Conservation (phyloP, 257 asterid species). For the Jacaranda copaia region DNA sequence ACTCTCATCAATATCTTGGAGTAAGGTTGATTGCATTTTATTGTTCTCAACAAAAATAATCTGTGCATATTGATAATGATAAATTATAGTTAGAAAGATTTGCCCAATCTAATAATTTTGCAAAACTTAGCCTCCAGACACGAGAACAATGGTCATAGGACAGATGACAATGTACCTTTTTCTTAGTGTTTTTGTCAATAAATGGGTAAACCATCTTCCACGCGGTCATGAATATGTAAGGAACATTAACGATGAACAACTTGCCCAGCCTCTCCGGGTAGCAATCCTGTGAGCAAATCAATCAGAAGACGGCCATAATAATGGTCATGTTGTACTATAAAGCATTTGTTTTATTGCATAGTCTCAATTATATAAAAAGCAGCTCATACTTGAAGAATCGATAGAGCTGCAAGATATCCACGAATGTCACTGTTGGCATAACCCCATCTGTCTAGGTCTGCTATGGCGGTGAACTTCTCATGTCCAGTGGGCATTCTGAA, state of each 20-base stretch:
- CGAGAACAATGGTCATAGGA: not conserved
- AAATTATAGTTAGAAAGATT: too few relatives aligned
- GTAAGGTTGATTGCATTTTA: constrained; percentile 59
- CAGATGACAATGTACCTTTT: constrained; percentile 56
- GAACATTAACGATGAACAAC: constrained; percentile 70
- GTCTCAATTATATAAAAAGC: not conserved
- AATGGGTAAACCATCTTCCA: constrained; percentile 93
- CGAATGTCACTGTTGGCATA: constrained; percentile 72
- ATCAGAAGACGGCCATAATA: too few relatives aligned
- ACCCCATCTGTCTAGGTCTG: constrained; percentile 84
- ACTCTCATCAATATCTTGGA: constrained; percentile 57
- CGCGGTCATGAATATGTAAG: constrained; percentile 83
- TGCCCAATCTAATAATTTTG: too few relatives aligned
- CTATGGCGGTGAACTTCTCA: constrained; percentile 85
- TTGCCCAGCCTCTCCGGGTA: constrained; percentile 95
- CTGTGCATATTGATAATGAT: constrained; percentile 44
- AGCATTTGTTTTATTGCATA: too few relatives aligned
- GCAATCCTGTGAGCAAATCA: constrained; percentile 58
- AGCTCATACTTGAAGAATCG: constrained; percentile 69
- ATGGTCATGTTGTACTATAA: too few relatives aligned
- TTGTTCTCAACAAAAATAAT: constrained; percentile 74
- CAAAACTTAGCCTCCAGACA: too few relatives aligned
- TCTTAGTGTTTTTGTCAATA: constrained; percentile 82
- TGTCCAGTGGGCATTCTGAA: constrained; percentile 77
- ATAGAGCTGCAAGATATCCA: constrained; percentile 79